A percentile compares a stretch with the other conserved stretches of the same genome.
Conservation (phyloP, 768 basidiomycete species). For the Coprinellus micaceus region DNA sequence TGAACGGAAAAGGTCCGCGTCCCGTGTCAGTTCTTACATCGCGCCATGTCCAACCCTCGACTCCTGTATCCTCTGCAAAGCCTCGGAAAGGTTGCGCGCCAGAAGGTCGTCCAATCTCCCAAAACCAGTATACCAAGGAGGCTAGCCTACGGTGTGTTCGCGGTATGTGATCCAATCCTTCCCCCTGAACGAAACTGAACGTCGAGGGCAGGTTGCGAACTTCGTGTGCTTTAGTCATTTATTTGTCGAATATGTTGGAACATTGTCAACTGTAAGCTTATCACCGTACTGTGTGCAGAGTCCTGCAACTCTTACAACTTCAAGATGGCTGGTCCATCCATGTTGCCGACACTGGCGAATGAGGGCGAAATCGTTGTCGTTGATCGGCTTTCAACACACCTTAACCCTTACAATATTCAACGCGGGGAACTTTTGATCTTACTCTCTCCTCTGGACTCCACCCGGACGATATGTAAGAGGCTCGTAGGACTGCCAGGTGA, state of each 20-base stretch:
- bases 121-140: background rate
- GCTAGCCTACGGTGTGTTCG: background rate
- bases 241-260: slow-evolving; percentile 55
- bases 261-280: slow-evolving; percentile 8
- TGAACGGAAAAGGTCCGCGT: too few relatives aligned
- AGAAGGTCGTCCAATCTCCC: background rate
- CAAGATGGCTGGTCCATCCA: slow-evolving; percentile 72
- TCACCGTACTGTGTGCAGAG: too few relatives aligned
- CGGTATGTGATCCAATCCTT: background rate
- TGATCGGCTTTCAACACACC: slow-evolving; percentile 50
- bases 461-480: slow-evolving; percentile 78
- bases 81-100: background rate
- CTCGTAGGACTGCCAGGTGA: slow-evolving; percentile 90
- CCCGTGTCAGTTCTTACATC: background rate
- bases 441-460: slow-evolving; percentile 65
- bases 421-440: slow-evolving; percentile 79
- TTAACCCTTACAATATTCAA: slow-evolving; percentile 45
- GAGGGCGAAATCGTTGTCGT: slow-evolving; percentile 63
- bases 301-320: slow-evolving; percentile 6
- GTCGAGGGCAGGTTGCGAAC: slow-evolving; percentile 45
- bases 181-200: background rate
- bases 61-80: background rate
- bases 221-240: slow-evolving; percentile 57
- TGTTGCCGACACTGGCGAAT: slow-evolving; percentile 70
- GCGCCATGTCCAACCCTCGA: background rate